Conservation (phyloP, 1,284 basidiomycete genomes). For the Cystobasidium slooffiae region DNA sequence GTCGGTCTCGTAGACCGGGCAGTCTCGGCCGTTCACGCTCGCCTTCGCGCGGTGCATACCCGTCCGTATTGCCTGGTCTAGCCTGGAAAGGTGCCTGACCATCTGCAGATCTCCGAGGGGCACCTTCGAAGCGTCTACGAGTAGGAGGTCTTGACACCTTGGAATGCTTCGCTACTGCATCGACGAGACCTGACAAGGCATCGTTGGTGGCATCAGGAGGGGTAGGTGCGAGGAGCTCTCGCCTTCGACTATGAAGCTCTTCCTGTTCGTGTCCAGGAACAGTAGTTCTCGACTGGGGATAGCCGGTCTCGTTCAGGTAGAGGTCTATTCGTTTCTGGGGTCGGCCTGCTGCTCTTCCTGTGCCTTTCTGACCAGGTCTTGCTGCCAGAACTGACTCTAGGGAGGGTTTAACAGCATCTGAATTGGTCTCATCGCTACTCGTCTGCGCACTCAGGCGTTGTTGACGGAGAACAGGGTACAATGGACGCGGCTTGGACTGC, state of each 20-base stretch:
- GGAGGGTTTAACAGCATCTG: too few relatives aligned
- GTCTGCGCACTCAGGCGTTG: too few relatives aligned
- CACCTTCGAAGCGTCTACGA: neutral
- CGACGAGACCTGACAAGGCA: conserved; percentile 17
- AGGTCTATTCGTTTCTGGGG: conserved; percentile 17
- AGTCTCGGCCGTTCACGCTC: neutral
- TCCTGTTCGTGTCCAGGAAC: conserved; percentile 14
- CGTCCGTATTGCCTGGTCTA: neutral
- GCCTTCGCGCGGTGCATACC: neutral
- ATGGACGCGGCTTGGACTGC: too few relatives aligned
- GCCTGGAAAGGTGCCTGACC: neutral
- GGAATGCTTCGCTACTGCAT: conserved; percentile 12
- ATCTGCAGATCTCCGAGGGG: neutral
- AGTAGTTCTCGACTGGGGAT: conserved; percentile 23
- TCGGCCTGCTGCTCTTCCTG: neutral
- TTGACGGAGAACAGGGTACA: too few relatives aligned
- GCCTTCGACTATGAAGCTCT: conserved; percentile 18
- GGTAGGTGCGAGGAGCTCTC: conserved; percentile 35
- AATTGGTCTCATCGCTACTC: too few relatives aligned
- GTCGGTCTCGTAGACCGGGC: conserved; percentile 14
- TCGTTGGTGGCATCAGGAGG: conserved; percentile 12
- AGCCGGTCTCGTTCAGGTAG: conserved; percentile 40
- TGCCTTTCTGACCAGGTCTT: neutral
- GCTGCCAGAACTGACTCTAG: too few relatives aligned
- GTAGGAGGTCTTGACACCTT: conserved; percentile 17